A percentile compares a stretch with the other conserved stretches of the same genome.
These are phyloP conservation scores for Arxiozyma bovina DNA, from an alignment of 1,139 yeast genomes.

Conservation along the genomic window DNA sequence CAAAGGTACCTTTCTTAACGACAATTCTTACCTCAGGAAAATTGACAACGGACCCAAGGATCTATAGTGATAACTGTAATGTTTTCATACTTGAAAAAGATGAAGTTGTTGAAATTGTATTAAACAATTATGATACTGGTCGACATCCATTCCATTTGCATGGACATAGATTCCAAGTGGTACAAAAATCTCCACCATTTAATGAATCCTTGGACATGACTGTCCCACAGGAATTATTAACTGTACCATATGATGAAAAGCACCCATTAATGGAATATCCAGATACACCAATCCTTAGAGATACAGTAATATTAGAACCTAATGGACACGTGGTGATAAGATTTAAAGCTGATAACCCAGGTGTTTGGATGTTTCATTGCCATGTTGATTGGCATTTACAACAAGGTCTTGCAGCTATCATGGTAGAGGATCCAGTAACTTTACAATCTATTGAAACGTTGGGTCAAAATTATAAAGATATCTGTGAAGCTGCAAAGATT, in stretches of 20 bases:
- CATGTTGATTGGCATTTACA: constrained; percentile 76
- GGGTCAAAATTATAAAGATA: constrained; percentile 40
- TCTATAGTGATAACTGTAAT: constrained; percentile 64
- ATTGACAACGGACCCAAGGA: constrained; percentile 38
- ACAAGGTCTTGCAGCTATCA: constrained; percentile 63
- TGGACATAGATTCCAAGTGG: constrained; percentile 66
- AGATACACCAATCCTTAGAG: constrained; percentile 54
- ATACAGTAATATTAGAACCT: constrained; percentile 54
- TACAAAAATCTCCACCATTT: constrained; percentile 48
- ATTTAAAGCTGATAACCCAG: constrained; percentile 70
- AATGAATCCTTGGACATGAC: constrained; percentile 33
- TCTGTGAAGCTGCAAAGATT: constrained; percentile 41
- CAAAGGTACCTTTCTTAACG: constrained; percentile 58
- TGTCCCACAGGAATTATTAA: constrained; percentile 9
- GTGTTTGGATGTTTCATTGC: constrained; percentile 79
- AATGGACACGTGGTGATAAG: constrained; percentile 60
- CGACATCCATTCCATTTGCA: constrained; percentile 79
- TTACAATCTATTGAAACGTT: constrained; percentile 39
- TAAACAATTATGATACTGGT: constrained; percentile 66
- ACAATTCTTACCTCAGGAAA: constrained; percentile 47
- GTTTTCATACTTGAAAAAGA: constrained; percentile 51
- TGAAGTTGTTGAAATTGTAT: constrained; percentile 57
- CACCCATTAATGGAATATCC: constrained; percentile 41
- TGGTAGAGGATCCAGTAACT: constrained; percentile 55
- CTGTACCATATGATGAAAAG: constrained; percentile 41